Percentiles rank a stretch among this genome's conserved stretches.
Conservation (phyloP, 805 yeast genomes). For the Wickerhamomyces pijperi region DNA sequence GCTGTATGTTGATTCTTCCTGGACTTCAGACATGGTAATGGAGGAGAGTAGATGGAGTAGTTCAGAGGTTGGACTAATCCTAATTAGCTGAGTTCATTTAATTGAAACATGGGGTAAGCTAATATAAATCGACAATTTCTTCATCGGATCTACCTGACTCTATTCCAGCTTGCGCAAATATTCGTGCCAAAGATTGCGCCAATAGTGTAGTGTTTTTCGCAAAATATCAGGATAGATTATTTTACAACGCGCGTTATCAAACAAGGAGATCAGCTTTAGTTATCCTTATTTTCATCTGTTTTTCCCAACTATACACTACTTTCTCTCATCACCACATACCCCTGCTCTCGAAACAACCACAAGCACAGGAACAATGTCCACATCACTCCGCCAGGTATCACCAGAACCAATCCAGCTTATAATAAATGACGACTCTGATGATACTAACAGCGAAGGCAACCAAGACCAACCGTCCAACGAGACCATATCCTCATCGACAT, state of each 20-base stretch:
- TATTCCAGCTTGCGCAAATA: not conserved
- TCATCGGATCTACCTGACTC: too few relatives aligned
- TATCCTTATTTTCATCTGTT: too few relatives aligned
- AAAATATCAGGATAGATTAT: not conserved
- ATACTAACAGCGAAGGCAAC: constrained; percentile 4
- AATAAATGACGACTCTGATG: constrained; percentile 6
- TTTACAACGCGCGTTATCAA: not conserved
- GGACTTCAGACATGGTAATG: too few relatives aligned
- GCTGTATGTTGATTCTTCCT: too few relatives aligned
- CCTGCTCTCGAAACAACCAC: too few relatives aligned
- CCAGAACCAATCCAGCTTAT: constrained; percentile 30
- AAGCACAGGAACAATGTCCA: not conserved
- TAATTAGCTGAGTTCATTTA: too few relatives aligned
- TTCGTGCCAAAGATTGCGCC: not conserved
- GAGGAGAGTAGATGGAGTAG: too few relatives aligned
- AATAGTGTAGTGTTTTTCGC: not conserved
- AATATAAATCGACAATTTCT: too few relatives aligned
- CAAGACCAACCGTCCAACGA: constrained; percentile 2
- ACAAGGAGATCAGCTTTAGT: too few relatives aligned
- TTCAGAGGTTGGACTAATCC: too few relatives aligned
- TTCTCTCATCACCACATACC: not conserved
- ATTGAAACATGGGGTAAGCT: too few relatives aligned
- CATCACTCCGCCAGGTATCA: constrained; percentile 16
- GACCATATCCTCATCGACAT: too few relatives aligned
- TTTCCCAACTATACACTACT: not conserved